Conservation (phyloP, 2,329 filamentous ascomycete species). For the Pyrenochaeta sp. region DNA sequence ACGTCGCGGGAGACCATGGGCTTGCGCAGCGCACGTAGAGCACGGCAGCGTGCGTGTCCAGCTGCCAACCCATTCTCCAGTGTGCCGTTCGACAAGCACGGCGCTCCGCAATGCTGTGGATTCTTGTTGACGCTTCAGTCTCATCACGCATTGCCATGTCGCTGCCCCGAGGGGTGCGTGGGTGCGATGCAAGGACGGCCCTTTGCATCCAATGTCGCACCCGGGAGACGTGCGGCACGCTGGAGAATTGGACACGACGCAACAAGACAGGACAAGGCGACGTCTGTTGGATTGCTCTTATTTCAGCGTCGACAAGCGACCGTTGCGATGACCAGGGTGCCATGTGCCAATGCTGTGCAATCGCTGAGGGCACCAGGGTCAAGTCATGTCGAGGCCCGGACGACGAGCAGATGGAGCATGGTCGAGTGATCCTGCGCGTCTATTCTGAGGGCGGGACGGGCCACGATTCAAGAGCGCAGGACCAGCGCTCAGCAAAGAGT, state of each 20-base stretch:
- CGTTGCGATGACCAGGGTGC: constrained; percentile 40
- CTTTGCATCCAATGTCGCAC: constrained; percentile 36
- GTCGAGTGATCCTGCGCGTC: constrained; percentile 4
- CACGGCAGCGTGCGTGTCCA: constrained; percentile 15
- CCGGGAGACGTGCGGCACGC: constrained; percentile 28
- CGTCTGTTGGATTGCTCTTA: constrained; percentile 13
- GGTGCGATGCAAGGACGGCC: constrained; percentile 36
- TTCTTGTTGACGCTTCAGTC: constrained; percentile 26
- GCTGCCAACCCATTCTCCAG: too few relatives aligned
- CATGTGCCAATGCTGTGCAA: constrained; percentile 43
- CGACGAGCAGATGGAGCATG: constrained; percentile 16
- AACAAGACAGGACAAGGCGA: constrained; percentile 20
- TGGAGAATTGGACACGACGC: constrained; percentile 24
- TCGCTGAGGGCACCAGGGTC: constrained; percentile 24
- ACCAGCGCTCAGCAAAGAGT: constrained; percentile 2
- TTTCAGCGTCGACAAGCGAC: constrained; percentile 17
- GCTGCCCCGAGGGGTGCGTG: constrained; percentile 17
- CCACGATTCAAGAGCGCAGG: constrained; percentile 15
- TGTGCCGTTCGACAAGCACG: constrained; percentile 5
- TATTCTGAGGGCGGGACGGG: constrained; percentile 9
- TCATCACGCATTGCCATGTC: constrained; percentile 10
- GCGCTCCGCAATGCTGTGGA: constrained; percentile 5
- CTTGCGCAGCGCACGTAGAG: constrained; percentile 8
- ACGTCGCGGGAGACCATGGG: constrained; percentile 16
- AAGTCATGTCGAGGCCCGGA: constrained; percentile 17